These are phyloP conservation scores for Bipolaris zeicola DNA, from an alignment of 2,329 filamentous ascomycete genomes.

Conservation along the genomic window DNA sequence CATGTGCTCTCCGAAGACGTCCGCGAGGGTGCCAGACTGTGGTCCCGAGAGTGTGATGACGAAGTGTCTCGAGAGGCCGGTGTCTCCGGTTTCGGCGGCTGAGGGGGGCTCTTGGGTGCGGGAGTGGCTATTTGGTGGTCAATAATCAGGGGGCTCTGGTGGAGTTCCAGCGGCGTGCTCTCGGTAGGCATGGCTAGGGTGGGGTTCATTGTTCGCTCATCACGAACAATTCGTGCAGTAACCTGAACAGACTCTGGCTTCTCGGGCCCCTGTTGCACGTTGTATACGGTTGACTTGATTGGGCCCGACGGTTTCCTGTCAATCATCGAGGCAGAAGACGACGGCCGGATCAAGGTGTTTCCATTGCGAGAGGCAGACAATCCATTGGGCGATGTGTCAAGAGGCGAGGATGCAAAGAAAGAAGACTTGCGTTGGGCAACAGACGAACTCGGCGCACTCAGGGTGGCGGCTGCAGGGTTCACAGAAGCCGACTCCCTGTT, in stretches of 20 bases:
- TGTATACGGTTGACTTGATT: constrained; percentile 47
- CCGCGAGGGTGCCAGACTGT: constrained; percentile 37
- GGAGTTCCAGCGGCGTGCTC: constrained; percentile 58
- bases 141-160: constrained; percentile 66
- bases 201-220: constrained; percentile 51
- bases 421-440: constrained; percentile 48
- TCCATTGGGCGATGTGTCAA: constrained; percentile 34
- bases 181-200: constrained; percentile 52
- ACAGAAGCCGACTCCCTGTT: constrained; percentile 53
- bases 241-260: constrained; percentile 82
- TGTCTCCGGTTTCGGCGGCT: constrained; percentile 36
- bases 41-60: constrained; percentile 41
- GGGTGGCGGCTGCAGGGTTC: constrained; percentile 29
- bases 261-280: constrained; percentile 46
- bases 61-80: constrained; percentile 39
- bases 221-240: constrained; percentile 80
- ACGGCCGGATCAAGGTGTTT: constrained; percentile 35
- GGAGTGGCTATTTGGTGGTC: constrained; percentile 59
- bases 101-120: constrained; percentile 33
- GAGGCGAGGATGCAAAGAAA: constrained; percentile 44
- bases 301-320: constrained; percentile 31
- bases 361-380: constrained; percentile 37
- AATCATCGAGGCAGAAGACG: constrained; percentile 36
- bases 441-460: constrained; percentile 36
- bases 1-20: constrained; percentile 50